These are phyloP conservation scores for Fraxinus albicans DNA, from an alignment of 305 asterid genomes.

Conservation along the genomic window DNA sequence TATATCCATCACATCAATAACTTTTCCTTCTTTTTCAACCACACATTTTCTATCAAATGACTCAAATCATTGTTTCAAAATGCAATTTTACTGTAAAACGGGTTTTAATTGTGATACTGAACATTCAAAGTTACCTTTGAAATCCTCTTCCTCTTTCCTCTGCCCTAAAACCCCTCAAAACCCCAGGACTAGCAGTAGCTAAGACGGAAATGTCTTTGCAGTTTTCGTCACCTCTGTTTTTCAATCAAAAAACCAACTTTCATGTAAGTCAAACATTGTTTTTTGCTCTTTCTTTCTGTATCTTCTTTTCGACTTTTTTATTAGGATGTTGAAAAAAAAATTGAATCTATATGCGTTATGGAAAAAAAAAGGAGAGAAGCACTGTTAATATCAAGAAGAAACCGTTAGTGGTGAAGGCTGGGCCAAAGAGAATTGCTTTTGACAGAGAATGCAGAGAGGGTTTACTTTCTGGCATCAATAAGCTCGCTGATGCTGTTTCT, in stretches of 20 bases:
- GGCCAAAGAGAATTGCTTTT: slow-evolving; percentile 75
- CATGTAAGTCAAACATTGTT: slow-evolving; percentile 24
- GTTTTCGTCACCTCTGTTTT: slow-evolving; percentile 33
- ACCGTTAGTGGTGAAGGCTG: slow-evolving; percentile 62
- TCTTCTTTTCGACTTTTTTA: neutral
- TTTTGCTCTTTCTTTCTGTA: neutral
- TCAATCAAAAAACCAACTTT: slow-evolving; percentile 11
- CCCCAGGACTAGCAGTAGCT: slow-evolving; percentile 20
- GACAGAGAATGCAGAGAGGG: slow-evolving; percentile 71
- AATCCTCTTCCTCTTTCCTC: no score
- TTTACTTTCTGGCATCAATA: slow-evolving; percentile 80
- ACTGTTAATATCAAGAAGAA: slow-evolving; percentile 21
- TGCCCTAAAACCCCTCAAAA: slow-evolving; percentile 34
- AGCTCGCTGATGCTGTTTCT: slow-evolving; percentile 95
- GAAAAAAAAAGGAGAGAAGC: slow-evolving; percentile 27
- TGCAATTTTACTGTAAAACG: no score
- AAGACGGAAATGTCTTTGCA: slow-evolving; percentile 34
- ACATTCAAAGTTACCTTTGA: no score
- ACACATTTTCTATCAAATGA: no score
- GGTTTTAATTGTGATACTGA: no score
- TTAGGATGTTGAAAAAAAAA: slow-evolving; percentile 42
- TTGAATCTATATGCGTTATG: slow-evolving; percentile 31
- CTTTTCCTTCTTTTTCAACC: no score
- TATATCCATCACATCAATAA: no score
- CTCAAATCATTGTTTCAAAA: no score